phyloP scores from a whole-genome alignment of 345 rosid species.

The Boechera stricta region DNA sequence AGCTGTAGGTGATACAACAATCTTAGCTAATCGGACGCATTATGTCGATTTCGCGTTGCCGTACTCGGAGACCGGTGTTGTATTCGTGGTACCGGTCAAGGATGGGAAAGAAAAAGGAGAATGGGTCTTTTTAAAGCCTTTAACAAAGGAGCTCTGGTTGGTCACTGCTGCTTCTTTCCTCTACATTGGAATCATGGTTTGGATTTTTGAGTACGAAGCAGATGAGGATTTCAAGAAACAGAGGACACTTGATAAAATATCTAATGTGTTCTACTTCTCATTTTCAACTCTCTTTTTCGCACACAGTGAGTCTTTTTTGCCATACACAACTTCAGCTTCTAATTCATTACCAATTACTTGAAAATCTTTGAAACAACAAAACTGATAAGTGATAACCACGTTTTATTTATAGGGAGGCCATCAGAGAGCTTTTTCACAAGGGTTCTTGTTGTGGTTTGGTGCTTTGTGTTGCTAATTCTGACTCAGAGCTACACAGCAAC shows the following conservation, averaged over 20 bases:
- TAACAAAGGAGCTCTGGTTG: constrained; percentile 70
- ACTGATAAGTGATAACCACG: too few species aligned
- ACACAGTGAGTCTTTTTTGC: constrained; percentile 35
- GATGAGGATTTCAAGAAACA: constrained; percentile 51
- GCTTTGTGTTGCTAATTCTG: constrained; percentile 67
- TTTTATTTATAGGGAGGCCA: constrained; percentile 52
- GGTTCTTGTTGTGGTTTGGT: constrained; percentile 68
- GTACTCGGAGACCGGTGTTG: constrained; percentile 66
- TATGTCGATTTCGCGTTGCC: constrained; percentile 76
- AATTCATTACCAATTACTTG: background rate
- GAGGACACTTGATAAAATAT: constrained; percentile 41
- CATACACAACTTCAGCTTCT: background rate
- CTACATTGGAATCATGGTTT: constrained; percentile 60
- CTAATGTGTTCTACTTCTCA: constrained; percentile 41
- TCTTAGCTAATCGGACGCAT: constrained; percentile 56
- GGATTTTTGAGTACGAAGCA: constrained; percentile 69
- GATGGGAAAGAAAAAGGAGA: constrained; percentile 49
- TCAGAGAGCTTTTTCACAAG: constrained; percentile 61
- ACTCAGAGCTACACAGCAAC: constrained; percentile 82
- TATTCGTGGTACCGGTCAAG: constrained; percentile 61
- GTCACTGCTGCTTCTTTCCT: constrained; percentile 53
- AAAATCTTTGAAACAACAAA: too few species aligned
- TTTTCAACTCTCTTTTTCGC: constrained; percentile 41
- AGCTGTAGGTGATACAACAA: constrained; percentile 76
- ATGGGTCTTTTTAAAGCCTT: constrained; percentile 73